Evolutionary conservation across 208 protist species (phyloP), one percentile per base, ranked within the genome.

Genomic region (Wallacemonas sp.): DNA sequence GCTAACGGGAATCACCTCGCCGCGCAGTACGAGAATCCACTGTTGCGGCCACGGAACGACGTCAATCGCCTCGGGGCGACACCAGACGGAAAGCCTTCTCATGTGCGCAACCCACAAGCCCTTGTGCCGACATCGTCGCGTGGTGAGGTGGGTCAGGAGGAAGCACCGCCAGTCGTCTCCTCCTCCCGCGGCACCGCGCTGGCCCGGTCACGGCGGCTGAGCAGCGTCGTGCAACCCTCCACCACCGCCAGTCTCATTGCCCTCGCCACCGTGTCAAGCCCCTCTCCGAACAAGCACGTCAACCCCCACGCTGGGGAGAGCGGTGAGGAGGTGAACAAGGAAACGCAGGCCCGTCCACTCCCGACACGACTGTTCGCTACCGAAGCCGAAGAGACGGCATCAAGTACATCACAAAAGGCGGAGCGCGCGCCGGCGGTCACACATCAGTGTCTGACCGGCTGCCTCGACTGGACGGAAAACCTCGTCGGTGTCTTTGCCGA

Each of bases 211-310:
- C 9, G 30, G 50, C 50, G 50, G 9, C 50, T 30, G 15, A 57
- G 50, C 50, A 57, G 30, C 50, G 26, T 34, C 50, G 30, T 21
- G 50, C 30, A 32, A 0, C 50, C 50, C 6, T 57, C 50, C 0
- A 57, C 50, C n/a, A 39, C 50, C 8, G 50, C 50, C 3, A 57
- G 50, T n/a, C 50, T 57, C 50, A 38, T 57, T n/a, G 50, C 50
- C n/a, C 50, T 57, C 12, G 50, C 50, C 4, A 57, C 30, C n/a
- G 50, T 57, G 15, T 15, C 29, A 4, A 33, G 24, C 50, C 15
- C 29, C 15, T 57, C 50, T 26, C 50, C 50, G 13, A 57, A 57
- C 50, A 57, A 57, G 50, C 21, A 57, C 50, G 50, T 39, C 50
- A 57, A 57, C n/a, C 50, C 50, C n/a, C n/a, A n/a, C n/a, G n/a